phyloP scores from a whole-genome alignment of 495 filamentous ascomycete species.

The Aspergillus baeticus region DNA sequence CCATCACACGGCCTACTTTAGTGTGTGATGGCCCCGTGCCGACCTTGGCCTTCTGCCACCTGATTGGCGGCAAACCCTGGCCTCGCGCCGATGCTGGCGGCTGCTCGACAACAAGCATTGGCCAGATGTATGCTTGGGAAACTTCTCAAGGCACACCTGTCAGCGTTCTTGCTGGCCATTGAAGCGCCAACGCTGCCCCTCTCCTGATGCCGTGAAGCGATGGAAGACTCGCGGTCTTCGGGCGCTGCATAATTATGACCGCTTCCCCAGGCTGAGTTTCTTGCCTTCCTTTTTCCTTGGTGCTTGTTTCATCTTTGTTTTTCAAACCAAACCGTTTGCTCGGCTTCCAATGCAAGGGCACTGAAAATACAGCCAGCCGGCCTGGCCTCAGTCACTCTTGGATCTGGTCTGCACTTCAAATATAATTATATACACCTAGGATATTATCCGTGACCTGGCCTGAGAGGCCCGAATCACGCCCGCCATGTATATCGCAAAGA shows the following conservation, averaged over 20 bases:
- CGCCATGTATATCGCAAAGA: conserved; percentile 44
- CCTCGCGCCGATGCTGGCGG: conserved; percentile 33
- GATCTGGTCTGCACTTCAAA: not conserved
- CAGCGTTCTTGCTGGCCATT: conserved; percentile 26
- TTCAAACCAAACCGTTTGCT: conserved; percentile 17
- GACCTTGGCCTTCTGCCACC: conserved; percentile 16
- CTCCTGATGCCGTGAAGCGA: conserved; percentile 28
- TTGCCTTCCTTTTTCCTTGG: conserved; percentile 10
- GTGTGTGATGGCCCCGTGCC: conserved; percentile 41
- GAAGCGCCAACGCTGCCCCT: conserved; percentile 25
- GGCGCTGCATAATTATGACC: conserved; percentile 19
- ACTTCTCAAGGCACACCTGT: conserved; percentile 24
- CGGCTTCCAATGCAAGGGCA: conserved; percentile 28
- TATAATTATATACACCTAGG: not conserved
- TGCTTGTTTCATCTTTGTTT: conserved; percentile 18
- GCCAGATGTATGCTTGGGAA: conserved; percentile 40
- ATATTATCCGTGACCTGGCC: not conserved
- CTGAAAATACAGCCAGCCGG: conserved; percentile 43
- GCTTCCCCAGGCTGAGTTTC: conserved; percentile 15
- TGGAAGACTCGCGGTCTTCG: conserved; percentile 13
- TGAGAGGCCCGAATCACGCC: conserved; percentile 4
- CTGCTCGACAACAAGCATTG: conserved; percentile 40
- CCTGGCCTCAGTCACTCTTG: conserved; percentile 29
- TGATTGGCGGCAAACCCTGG: conserved; percentile 36
- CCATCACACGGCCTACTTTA: conserved; percentile 38